Conservation (phyloP, 148 eudicot species). For the Simmondsia chinensis region DNA sequence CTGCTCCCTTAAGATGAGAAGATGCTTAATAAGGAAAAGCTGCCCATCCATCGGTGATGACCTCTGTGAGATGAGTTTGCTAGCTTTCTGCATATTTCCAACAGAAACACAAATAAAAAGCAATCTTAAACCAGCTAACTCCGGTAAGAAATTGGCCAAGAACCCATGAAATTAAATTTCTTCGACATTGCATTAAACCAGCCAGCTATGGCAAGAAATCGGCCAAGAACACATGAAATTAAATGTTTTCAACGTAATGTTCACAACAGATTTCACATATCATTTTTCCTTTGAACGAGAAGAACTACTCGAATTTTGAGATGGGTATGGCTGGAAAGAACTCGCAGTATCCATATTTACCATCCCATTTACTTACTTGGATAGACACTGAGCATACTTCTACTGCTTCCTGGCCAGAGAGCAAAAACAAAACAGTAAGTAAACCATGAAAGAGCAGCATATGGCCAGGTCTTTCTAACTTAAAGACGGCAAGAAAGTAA, state of each 20-base stretch:
- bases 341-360: too few species aligned
- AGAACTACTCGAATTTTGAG: too few species aligned
- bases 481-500: background rate
- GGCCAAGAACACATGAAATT: too few species aligned
- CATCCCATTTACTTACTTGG: slow-evolving; percentile 88
- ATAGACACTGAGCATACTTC: slow-evolving; percentile 86
- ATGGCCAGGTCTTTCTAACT: background rate
- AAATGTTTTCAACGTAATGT: too few species aligned
- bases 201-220: too few species aligned
- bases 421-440: slow-evolving; percentile 14
- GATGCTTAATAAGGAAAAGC: slow-evolving; percentile 87
- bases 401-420: slow-evolving; percentile 98
- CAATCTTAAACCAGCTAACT: background rate
- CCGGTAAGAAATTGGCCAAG: background rate
- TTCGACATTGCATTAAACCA: too few species aligned
- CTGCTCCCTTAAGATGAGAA: slow-evolving; percentile 94
- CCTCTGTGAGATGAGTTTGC: slow-evolving; percentile 70
- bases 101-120: slow-evolving; percentile 4
- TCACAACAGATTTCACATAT: too few species aligned
- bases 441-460: slow-evolving; percentile 1
- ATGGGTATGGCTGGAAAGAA: too few species aligned
- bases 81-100: slow-evolving; percentile 63
- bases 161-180: background rate
- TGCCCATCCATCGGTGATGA: slow-evolving; percentile 90
- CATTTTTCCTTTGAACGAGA: too few species aligned